These are phyloP conservation scores for Backusella westeae DNA, from an alignment of 192 early-diverging fungal species.

Conservation along the genomic window DNA sequence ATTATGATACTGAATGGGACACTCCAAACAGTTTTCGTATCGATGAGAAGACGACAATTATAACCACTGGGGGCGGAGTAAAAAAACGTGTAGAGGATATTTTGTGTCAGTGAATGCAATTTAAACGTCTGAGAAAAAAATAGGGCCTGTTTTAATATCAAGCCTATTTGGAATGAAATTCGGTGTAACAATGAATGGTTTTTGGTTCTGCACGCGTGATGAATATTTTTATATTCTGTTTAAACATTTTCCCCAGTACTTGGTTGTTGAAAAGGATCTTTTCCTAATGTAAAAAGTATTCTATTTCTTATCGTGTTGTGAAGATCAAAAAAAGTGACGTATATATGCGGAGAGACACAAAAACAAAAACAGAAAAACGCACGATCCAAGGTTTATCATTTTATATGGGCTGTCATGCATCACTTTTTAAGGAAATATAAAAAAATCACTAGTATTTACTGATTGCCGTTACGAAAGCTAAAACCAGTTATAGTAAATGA, in stretches of 20 bases:
- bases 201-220: constrained; percentile 3
- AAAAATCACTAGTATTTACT: background rate
- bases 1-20: background rate
- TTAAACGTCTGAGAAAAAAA: constrained; percentile 7
- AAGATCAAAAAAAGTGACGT: background rate
- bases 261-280: background rate
- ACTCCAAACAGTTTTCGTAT: background rate
- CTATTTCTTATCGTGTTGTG: background rate
- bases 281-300: background rate
- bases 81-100: background rate
- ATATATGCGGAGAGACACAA: background rate
- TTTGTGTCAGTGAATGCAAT: constrained; percentile 4
- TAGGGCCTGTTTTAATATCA: background rate
- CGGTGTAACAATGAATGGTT: background rate
- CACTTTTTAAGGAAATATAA: background rate
- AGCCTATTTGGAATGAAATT: constrained; percentile 1
- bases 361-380: background rate
- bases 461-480: background rate
- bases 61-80: background rate
- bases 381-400: constrained; percentile 4
- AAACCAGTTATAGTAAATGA: background rate
- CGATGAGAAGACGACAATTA: background rate
- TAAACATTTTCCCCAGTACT: background rate
- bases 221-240: background rate
- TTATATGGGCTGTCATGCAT: constrained; percentile 1